These are phyloP conservation scores for Carnegiea gigantea DNA, from an alignment of 179 eudicot species.

Conservation along the genomic window DNA sequence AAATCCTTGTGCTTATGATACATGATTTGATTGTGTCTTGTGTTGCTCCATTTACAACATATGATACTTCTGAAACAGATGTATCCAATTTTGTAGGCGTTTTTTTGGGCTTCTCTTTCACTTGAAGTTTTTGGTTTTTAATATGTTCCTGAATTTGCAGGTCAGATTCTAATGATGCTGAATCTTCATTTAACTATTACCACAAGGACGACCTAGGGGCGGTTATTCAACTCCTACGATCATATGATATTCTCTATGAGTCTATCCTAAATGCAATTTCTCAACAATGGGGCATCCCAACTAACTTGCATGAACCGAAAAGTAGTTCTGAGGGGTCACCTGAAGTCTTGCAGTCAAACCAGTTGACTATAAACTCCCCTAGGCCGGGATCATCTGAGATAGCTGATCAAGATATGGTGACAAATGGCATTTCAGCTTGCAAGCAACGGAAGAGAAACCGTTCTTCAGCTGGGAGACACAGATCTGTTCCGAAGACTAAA, in stretches of 20 bases:
- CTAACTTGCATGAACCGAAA: constrained; percentile 34
- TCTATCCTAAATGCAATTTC: constrained; percentile 49
- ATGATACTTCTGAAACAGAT: background rate
- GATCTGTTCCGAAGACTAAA: constrained; percentile 22
- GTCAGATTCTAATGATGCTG: constrained; percentile 57
- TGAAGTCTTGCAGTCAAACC: constrained; percentile 53
- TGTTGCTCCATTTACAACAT: too few species aligned
- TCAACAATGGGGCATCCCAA: constrained; percentile 46
- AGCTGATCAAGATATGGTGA: constrained; percentile 28
- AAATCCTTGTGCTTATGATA: too few species aligned
- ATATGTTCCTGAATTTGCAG: constrained; percentile 43
- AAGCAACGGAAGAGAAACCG: constrained; percentile 39
- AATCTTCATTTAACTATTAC: constrained; percentile 57
- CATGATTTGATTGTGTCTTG: too few species aligned
- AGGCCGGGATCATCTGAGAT: constrained; percentile 28
- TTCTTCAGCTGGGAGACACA: constrained; percentile 27
- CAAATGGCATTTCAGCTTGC: constrained; percentile 32
- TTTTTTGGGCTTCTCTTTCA: background rate
- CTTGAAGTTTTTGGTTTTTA: background rate
- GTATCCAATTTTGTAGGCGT: background rate
- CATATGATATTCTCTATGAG: constrained; percentile 43
- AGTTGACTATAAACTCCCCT: constrained; percentile 24
- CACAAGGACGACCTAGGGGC: constrained; percentile 58
- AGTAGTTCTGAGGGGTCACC: constrained; percentile 65
- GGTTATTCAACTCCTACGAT: constrained; percentile 54